phyloP scores from a whole-genome alignment of 208 protist genomes.

The Crithidia fasciculata region DNA sequence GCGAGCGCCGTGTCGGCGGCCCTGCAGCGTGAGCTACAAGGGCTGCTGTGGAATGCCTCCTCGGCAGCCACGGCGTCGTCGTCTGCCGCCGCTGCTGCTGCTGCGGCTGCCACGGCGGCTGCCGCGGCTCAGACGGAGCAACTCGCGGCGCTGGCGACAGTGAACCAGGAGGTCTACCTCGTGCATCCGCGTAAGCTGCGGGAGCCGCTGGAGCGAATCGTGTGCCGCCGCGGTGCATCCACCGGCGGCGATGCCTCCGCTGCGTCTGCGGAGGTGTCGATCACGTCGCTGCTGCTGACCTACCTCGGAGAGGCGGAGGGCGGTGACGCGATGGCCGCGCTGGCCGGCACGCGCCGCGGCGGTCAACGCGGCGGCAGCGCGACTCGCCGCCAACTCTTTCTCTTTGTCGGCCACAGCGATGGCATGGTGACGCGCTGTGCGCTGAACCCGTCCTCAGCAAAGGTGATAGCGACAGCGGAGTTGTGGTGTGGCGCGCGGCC shows the following conservation, averaged over 20 bases:
- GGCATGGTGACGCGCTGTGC: constrained; percentile 74
- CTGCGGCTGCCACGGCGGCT: constrained; percentile 15
- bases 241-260: background rate
- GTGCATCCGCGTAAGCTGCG: constrained; percentile 62
- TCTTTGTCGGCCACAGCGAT: constrained; percentile 76
- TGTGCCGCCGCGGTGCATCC: constrained; percentile 21
- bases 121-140: constrained; percentile 21
- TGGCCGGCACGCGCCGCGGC: constrained; percentile 20
- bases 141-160: constrained; percentile 76
- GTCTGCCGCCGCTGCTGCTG: background rate
- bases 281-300: constrained; percentile 81
- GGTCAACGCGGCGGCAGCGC: constrained; percentile 5
- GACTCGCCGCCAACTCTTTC: constrained; percentile 52
- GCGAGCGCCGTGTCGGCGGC: constrained; percentile 35
- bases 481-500: constrained; percentile 61
- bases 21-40: constrained; percentile 35
- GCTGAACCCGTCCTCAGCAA: constrained; percentile 61
- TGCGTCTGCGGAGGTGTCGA: constrained; percentile 20
- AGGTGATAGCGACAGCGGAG: constrained; percentile 53
- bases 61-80: constrained; percentile 17
- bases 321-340: constrained; percentile 12
- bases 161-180: constrained; percentile 71
- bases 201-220: constrained; percentile 72
- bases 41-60: constrained; percentile 35
- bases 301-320: constrained; percentile 46